phyloP scores from a whole-genome alignment of 192 early-diverging fungal species.

The Spinellus fusiger region DNA sequence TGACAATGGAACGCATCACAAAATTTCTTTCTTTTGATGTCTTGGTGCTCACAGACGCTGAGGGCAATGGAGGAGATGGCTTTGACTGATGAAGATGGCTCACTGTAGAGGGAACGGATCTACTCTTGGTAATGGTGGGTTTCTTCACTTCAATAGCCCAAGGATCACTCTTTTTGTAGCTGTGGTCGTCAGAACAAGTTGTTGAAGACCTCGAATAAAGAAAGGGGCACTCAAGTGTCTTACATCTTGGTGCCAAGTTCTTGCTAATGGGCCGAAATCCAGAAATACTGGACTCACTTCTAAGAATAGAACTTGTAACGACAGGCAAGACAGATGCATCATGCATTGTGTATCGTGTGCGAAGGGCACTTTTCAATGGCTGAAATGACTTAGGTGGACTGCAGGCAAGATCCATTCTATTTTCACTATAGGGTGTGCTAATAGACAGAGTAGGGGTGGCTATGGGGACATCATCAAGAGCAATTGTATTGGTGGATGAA shows the following conservation, averaged over 20 bases:
- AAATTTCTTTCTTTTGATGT: slow-evolving; percentile 18
- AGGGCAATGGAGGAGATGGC: background rate
- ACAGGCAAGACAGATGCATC: background rate
- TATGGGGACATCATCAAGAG: too few species aligned
- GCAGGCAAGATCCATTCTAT: too few species aligned
- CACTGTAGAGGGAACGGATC: slow-evolving; percentile 6
- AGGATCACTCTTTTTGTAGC: too few species aligned
- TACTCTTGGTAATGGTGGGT: slow-evolving; percentile 4
- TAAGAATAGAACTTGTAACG: background rate
- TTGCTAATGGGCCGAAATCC: slow-evolving; percentile 27
- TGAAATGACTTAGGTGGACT: too few species aligned
- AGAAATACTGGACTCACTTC: slow-evolving; percentile 23
- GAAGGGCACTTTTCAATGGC: background rate
- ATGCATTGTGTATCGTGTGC: background rate
- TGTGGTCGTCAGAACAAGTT: too few species aligned
- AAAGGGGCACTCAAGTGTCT: background rate
- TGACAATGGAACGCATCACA: slow-evolving; percentile 21
- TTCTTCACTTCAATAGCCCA: background rate
- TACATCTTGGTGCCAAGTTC: slow-evolving; percentile 16
- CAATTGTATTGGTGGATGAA: background rate
- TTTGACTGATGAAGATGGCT: background rate
- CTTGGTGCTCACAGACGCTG: background rate
- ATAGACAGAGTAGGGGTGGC: too few species aligned
- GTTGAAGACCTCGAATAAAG: background rate
- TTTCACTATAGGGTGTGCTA: too few species aligned